A percentile compares a stretch with the other conserved stretches of the same genome.
These are phyloP conservation scores for Cytospora schulzeri DNA, from an alignment of 2,329 filamentous ascomycete species.

Conservation along the genomic window DNA sequence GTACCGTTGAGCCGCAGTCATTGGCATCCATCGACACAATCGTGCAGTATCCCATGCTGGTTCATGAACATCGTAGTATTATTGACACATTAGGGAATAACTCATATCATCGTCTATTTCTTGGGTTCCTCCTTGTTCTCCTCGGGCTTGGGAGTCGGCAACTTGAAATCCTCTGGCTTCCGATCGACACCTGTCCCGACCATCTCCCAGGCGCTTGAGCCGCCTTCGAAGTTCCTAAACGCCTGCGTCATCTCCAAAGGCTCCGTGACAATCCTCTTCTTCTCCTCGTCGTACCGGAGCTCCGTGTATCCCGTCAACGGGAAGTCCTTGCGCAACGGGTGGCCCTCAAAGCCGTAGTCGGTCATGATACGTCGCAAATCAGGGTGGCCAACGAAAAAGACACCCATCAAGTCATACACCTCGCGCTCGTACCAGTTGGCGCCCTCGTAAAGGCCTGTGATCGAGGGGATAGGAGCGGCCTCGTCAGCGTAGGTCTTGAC, in stretches of 20 bases:
- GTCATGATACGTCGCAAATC: slow-evolving; percentile 98
- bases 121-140: slow-evolving; percentile 87
- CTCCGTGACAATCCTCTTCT: slow-evolving; percentile 98
- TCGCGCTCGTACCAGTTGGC: slow-evolving; percentile 99
- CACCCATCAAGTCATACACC: slow-evolving; percentile 95
- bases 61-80: slow-evolving; percentile 12
- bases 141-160: slow-evolving; percentile 94
- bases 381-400: slow-evolving; percentile 94
- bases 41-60: background rate
- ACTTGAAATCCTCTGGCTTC: slow-evolving; percentile 86
- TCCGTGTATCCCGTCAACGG: slow-evolving; percentile 97
- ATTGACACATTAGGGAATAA: slow-evolving; percentile 35
- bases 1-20: background rate
- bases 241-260: slow-evolving; percentile 97
- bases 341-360: slow-evolving; percentile 97
- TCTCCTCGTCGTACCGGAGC: slow-evolving; percentile 97
- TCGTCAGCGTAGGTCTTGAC: slow-evolving; percentile 99
- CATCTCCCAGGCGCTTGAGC: slow-evolving; percentile 70
- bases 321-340: slow-evolving; percentile 97
- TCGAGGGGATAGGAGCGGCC: slow-evolving; percentile 86
- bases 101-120: slow-evolving; percentile 63
- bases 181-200: slow-evolving; percentile 70
- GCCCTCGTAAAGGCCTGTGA: slow-evolving; percentile 85
- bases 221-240: slow-evolving; percentile 97
- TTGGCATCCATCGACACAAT: background rate